These are phyloP conservation scores for Rhodotorula babjevae DNA, from an alignment of 768 basidiomycete species.

Conservation along the genomic window DNA sequence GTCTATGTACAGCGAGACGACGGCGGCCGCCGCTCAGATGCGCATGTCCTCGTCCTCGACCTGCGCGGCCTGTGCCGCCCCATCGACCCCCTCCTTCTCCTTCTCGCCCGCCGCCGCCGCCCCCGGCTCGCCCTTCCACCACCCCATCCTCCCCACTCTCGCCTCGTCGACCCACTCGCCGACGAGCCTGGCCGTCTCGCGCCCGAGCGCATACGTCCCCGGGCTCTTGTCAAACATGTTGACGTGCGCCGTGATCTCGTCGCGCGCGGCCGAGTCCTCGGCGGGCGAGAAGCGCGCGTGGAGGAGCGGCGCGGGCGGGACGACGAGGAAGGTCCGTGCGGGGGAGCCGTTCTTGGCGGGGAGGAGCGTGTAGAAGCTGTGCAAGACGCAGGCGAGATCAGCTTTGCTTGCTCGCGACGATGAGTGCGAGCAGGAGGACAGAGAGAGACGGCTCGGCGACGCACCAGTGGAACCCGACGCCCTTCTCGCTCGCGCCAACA, in stretches of 20 bases:
- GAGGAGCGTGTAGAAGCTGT: conserved; percentile 37
- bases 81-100: not conserved
- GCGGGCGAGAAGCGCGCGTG: conserved; percentile 21
- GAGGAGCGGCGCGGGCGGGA: not conserved
- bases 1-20: too few relatives aligned
- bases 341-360: conserved; percentile 13
- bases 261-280: conserved; percentile 13
- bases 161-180: conserved; percentile 20
- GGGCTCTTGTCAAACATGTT: conserved; percentile 34
- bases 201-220: conserved; percentile 28
- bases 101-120: not conserved
- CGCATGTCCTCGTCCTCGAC: not conserved
- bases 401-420: not conserved
- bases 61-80: too few relatives aligned
- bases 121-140: conserved; percentile 3
- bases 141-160: conserved; percentile 22
- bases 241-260: conserved; percentile 35
- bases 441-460: not conserved
- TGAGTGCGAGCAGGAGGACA: not conserved
- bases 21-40: not conserved
- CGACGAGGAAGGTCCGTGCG: conserved; percentile 30
- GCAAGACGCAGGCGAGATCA: not conserved
- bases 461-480: conserved; percentile 37
- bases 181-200: conserved; percentile 21
- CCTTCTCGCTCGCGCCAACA: conserved; percentile 1